Base-by-base conservation (phyloP, 2,329 filamentous ascomycete species). In the Neonectria punicea region DNA sequence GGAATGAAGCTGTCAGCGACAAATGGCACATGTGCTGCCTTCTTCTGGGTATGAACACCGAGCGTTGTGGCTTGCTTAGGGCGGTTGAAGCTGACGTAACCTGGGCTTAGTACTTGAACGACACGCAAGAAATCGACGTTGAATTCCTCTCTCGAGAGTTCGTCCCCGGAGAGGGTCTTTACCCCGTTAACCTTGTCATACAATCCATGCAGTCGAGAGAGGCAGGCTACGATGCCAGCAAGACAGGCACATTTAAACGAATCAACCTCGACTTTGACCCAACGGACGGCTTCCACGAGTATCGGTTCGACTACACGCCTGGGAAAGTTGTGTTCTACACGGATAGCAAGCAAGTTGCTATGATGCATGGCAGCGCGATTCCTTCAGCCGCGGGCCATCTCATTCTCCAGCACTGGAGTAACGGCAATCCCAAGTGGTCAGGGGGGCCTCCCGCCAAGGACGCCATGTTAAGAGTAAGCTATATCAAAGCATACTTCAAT, bases 401-500 rank as follows among this genome's bases (percentile, higher is more conserved):
- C 46, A 87, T 92, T 55, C 79, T 95, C 60, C 91, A 89, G 72
- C 92, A 94, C 76, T 90, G 92, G 92, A 93, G 90, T 76, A 94
- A 94, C 70, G 92, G 92, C 36, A 90, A 94, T 74, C 75, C 83
- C 6, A 74, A 81, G 2, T 95, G 92, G 92, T 92, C 89, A 44
- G 88, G 84, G 13, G 92, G 92, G 0, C 92, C 92, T 3, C 92
- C 92, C 0, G 69, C 70, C 0, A 67, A 81, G 36, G 89, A 94
- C 71, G 87, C 92, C 0, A 79, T 85, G 18, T 82, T 93, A 71
- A 87, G 84, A 7, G 83, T 94, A 25, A 86, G 84, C 41, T 93
- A 93, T 73, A 85, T 93, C 62, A 93, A 92, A 76, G 90, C 89
- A 0, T 95, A 94, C 78, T 95, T 94, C 81, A 94, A 94, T 81